These are phyloP conservation scores for Ilyonectria robusta DNA, from an alignment of 2,329 filamentous ascomycete genomes.

Conservation along the genomic window DNA sequence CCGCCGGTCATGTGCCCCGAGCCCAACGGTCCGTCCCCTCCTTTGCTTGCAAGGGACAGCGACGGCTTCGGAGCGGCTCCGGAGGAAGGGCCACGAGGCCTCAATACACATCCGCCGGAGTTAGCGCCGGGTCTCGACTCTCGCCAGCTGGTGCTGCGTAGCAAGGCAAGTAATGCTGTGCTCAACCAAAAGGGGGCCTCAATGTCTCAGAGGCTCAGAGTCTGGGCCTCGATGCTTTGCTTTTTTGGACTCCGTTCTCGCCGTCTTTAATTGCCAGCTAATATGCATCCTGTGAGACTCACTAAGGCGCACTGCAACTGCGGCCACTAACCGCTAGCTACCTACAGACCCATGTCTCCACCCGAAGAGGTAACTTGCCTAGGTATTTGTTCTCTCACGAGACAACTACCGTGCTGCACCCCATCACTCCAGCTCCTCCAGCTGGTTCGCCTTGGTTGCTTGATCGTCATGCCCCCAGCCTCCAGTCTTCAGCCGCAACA, in stretches of 20 bases:
- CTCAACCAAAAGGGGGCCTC: background rate
- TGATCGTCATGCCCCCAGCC: background rate
- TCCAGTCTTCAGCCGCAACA: background rate
- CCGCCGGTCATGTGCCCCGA: conserved; percentile 40
- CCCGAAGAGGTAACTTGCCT: conserved; percentile 19
- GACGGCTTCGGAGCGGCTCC: background rate
- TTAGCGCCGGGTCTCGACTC: background rate
- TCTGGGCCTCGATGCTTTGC: conserved; percentile 14
- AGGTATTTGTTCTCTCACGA: conserved; percentile 35
- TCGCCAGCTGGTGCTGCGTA: background rate
- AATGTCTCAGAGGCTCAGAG: conserved; percentile 14
- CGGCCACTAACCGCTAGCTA: conserved; percentile 23
- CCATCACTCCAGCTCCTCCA: conserved; percentile 28
- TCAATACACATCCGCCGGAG: background rate
- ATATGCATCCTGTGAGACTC: background rate
- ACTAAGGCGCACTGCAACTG: conserved; percentile 14
- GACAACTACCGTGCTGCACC: conserved; percentile 32
- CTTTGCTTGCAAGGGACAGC: conserved; percentile 11
- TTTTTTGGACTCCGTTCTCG: conserved; percentile 9
- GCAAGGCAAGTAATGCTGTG: background rate
- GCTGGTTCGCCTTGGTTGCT: conserved; percentile 22
- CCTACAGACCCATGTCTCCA: conserved; percentile 25
- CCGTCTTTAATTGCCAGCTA: background rate
- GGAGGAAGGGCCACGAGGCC: background rate
- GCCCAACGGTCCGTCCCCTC: conserved; percentile 23